These are phyloP conservation scores for Pneumocystis jirovecii DNA, from an alignment of 1,139 yeast genomes.

Conservation along the genomic window DNA sequence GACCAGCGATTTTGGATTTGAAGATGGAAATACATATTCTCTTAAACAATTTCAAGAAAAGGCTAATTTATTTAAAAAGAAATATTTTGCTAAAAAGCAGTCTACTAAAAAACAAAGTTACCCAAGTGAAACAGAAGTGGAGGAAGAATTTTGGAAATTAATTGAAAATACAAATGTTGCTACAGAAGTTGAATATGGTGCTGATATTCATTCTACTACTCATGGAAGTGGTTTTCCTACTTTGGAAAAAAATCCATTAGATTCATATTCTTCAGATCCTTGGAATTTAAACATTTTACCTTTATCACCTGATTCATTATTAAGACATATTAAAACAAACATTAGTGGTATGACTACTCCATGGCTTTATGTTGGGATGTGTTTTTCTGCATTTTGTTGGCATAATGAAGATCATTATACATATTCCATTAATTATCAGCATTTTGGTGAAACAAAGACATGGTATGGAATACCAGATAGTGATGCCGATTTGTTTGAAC, in stretches of 20 bases:
- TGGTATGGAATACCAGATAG: slow-evolving; percentile 74
- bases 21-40: slow-evolving; percentile 52
- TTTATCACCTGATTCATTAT: slow-evolving; percentile 38
- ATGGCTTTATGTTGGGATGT: slow-evolving; percentile 45
- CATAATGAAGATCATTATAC: slow-evolving; percentile 61
- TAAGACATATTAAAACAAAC: slow-evolving; percentile 31
- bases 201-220: slow-evolving; percentile 30
- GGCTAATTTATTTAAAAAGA: slow-evolving; percentile 36
- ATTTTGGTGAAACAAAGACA: slow-evolving; percentile 52
- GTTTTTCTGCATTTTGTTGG: slow-evolving; percentile 63
- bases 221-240: slow-evolving; percentile 42
- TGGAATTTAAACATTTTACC: slow-evolving; percentile 67
- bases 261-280: slow-evolving; percentile 31
- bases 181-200: slow-evolving; percentile 38
- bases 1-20: slow-evolving; percentile 81
- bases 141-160: slow-evolving; percentile 26
- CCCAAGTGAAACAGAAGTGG: slow-evolving; percentile 16
- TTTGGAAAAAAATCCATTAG: slow-evolving; percentile 20
- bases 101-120: slow-evolving; percentile 4
- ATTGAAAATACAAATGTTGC: slow-evolving; percentile 27
- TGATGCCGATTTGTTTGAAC: slow-evolving; percentile 49
- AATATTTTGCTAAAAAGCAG: slow-evolving; percentile 21
- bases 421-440: slow-evolving; percentile 51
- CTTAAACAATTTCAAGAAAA: slow-evolving; percentile 43
- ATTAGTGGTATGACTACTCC: slow-evolving; percentile 35